Evolutionary conservation across 495 filamentous ascomycete genomes (phyloP), one percentile per base, ranked within the genome.

Genomic region (Aspergillus bertholletiae): DNA sequence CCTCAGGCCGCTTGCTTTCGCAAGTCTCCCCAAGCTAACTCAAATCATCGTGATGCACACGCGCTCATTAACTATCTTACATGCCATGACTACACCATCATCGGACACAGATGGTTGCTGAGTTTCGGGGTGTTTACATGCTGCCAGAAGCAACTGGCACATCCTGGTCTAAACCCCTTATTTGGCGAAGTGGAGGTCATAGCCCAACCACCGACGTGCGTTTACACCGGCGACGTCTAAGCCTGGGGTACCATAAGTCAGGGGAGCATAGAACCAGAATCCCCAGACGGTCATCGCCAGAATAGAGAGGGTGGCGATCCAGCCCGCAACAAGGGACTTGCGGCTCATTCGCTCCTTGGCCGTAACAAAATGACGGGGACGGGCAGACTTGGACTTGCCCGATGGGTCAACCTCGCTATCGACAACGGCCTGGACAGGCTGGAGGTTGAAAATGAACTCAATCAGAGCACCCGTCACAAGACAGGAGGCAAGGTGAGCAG

Each of bases 131-230:
- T 52, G 39, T 15, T 28, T 22, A 28, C 18, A 26, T 37, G 22
- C 28, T 32, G 5, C 21, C 15, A 30, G 12, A 22, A 32, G 7
- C 20, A 23, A 12, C 21, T 43, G 39, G 3, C 1, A n/a, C 30
- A 34, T 12, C 34, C 34, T 15, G 13, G 34, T 15, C 5, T n/a
- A 37, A 8, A 20, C 13, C 35, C 41, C 54, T 74, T 88, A 98
- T 82, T 98, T 98, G 34, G 94, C 94, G 75, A 97, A 98, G 76
- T 98, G 94, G 69, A 98, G 80, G 73, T 98, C 94, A 69, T 98
- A 98, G 44, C 87, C 87, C 64, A 97, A 76, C 94, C 92, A 98
- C 76, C 96, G 96, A 70, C 94, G 83, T 46, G 89, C 84, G 50
- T 87, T 68, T 39, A 98, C 92, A 62, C 90, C 79, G 9, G 86